Base-by-base conservation (phyloP, 768 basidiomycete genomes). In the Sarcodon aspratus region DNA sequence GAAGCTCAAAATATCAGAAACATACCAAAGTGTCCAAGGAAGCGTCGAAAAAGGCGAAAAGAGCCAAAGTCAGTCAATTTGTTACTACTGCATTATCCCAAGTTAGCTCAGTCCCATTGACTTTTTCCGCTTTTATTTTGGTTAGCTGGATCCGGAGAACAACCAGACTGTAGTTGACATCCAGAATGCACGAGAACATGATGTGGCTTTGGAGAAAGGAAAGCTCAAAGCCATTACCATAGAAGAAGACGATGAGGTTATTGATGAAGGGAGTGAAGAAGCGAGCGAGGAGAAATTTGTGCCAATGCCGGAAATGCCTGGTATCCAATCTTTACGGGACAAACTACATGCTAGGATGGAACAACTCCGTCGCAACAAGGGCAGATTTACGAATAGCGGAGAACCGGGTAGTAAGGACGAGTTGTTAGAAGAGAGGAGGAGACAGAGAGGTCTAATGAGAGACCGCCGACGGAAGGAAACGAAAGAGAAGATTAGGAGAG, bases 21-120 rank as follows among this genome's bases (percentile, higher is more conserved):
- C 82, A 92, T 64, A 92, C 81, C 66, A 94, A 84, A 85, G 54
- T 77, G 82, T 18, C 77, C 84, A 92, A 95, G 61, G 90, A 94
- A 63, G 86, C 82, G 1, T 80, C 86, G 9, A 90, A 85, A 65
- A 92, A 90, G 57, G 90, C 90, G 0, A 89, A 85, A 62, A 75
- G 80, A 38, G 86, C 87, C 48, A 94, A 93, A 76, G 93, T 88
- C 48, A 33, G 48, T 32, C 33, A 21, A 5, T 15, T 43, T 33
- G 18, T 18, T 21, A 34, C 34, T 46, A 33, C 35, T 6, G 31
- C 15, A 15, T 33, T 21, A 10, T 31, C 34, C 17, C 42, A 35
- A 7, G 7, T 18, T 33, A 8, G 9, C 34, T 43, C 44, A 32
- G 42, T 8, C 13, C 36, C 36, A 32, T 31, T 13, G 11, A 37